A percentile compares a stretch with the other conserved stretches of the same genome.
Conservation (phyloP, 176 grass and related monocot genomes). For the Dendrocalamus sinicus region DNA sequence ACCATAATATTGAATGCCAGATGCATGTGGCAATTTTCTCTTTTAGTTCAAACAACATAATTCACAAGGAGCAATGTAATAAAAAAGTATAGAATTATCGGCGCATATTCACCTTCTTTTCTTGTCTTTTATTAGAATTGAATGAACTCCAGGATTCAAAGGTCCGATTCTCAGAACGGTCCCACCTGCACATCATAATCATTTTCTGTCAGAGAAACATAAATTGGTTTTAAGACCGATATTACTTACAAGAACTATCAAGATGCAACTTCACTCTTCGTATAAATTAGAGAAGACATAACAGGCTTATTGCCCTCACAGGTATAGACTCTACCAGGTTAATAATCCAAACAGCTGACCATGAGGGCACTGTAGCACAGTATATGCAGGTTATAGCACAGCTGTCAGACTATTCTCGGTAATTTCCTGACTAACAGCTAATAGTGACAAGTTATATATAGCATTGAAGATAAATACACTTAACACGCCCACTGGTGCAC, state of each 20-base stretch:
- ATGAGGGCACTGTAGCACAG: neutral
- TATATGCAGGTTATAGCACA: slow-evolving; percentile 8
- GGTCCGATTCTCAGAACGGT: neutral
- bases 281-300: slow-evolving; percentile 30
- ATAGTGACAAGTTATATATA: slow-evolving; percentile 1
- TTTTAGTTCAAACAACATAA: neutral
- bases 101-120: slow-evolving; percentile 42
- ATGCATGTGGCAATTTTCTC: neutral
- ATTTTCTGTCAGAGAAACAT: slow-evolving; percentile 34
- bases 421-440: neutral
- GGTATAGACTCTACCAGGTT: neutral
- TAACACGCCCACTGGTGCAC: neutral
- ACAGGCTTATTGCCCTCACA: neutral
- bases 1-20: neutral
- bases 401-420: neutral
- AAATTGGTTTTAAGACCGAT: slow-evolving; percentile 23
- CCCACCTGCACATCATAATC: slow-evolving; percentile 46
- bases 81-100: slow-evolving; percentile 7
- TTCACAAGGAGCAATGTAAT: neutral
- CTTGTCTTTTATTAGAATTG: slow-evolving; percentile 10
- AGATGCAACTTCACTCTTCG: slow-evolving; percentile 29
- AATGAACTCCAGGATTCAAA: neutral
- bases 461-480: slow-evolving; percentile 23
- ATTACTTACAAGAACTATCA: slow-evolving; percentile 17
- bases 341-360: slow-evolving; percentile 22